A percentile compares a stretch with the other conserved stretches of the same genome.
Conservation (phyloP, 306 rosid species). For the Myrica gale region DNA sequence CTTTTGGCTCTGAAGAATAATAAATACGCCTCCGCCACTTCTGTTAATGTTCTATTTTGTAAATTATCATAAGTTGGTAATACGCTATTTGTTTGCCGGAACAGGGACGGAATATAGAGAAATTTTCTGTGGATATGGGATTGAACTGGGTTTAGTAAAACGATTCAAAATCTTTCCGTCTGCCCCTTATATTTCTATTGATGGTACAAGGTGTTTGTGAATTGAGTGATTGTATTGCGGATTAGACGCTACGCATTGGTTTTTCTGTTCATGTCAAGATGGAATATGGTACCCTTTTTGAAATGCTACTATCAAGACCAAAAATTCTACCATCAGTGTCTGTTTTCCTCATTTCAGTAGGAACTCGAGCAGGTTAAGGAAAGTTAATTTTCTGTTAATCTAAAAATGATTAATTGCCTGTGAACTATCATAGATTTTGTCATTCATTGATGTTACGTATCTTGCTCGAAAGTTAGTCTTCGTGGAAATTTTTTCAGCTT, state of each 20-base stretch:
- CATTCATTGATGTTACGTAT: not conserved
- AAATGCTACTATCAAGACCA: conserved; percentile 11
- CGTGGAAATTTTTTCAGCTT: not conserved
- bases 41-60: not conserved
- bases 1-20: not conserved
- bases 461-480: not conserved
- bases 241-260: conserved; percentile 11
- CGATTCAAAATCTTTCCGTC: not conserved
- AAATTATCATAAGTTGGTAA: not conserved
- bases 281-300: conserved; percentile 16
- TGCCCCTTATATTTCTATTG: not conserved
- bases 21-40: not conserved
- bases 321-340: not conserved
- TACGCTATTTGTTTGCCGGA: conserved; percentile 3
- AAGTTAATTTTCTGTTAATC: not conserved
- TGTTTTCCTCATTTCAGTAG: not conserved
- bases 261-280: conserved; percentile 15
- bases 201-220: conserved; percentile 18
- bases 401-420: not conserved
- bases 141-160: conserved; percentile 19
- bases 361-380: not conserved
- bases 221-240: conserved; percentile 27
- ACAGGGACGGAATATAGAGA: conserved; percentile 27
- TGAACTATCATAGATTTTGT: not conserved
- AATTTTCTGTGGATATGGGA: conserved; percentile 21